Base-by-base conservation (phyloP, 768 basidiomycete genomes). In the Gautieria morchelliformis region DNA sequence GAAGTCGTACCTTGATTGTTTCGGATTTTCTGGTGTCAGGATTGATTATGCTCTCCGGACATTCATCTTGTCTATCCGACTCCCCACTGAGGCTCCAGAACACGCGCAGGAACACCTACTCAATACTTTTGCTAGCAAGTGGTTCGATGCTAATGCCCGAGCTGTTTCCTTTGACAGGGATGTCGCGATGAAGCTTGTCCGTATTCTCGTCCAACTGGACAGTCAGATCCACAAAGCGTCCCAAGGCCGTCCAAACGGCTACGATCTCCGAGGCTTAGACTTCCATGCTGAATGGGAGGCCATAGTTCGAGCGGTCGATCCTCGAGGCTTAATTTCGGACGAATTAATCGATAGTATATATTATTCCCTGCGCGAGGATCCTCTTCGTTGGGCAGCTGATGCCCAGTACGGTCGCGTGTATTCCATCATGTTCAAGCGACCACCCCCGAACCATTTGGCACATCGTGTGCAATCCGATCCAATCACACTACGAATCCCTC, bases 1-100 rank as follows among this genome's bases (percentile, higher is more conserved):
- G 45, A 86, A 85, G 64, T 81, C 87, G 14, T 99, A 85, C 69
- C 75, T 97, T 59, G 93, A 93, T 66, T 81, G 80, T 58, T 97
- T 98, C 70, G 84, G 89, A 30, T 92, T 96, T 66, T 73, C 79
- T 2, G 87, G 88, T 9, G 71, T 95, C 47, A 76, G 90, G 61
- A 81, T 97, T 59, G 93, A 97, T 73, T 84, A 85, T 60, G 93
- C 93, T 10, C 74, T 99, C 55, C 83, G 95, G 53, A 80, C 86
- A 50, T 98, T 98, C 75, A 72, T 97, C 59, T 82, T 91, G 63
- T 85, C 93, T 7, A 68, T 97, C 39, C 77, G 87, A 63, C 65
- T 87, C n/a, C 82, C 84, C 7, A 64, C 72, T 30, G 75, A 78
- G 39, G 53, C 69, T 15, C 61, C 61, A 70, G 65, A 55, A 44